Evolutionary conservation across 2,329 filamentous ascomycete species (phyloP).

Genomic region (Phyllachora maydis): DNA sequence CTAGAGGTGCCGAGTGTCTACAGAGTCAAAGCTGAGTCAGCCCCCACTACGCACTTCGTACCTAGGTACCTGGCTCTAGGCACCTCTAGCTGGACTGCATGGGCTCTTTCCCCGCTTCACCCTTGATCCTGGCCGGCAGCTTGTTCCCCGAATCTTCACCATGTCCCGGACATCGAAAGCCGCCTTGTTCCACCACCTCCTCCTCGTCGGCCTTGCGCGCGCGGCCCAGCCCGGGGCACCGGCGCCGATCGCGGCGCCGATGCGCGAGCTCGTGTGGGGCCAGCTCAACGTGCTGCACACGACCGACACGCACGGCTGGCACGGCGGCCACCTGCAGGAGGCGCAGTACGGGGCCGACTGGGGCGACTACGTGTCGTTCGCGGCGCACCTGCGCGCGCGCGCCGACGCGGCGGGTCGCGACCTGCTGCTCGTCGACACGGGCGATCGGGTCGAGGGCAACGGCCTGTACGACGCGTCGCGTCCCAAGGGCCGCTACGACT

Average conservation of each 20-base stretch:
- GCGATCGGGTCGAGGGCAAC: conserved; percentile 82
- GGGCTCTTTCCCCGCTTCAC: too few species aligned
- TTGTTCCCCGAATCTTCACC: too few species aligned
- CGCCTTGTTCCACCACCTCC: too few species aligned
- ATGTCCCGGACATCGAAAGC: too few species aligned
- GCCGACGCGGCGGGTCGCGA: conserved; percentile 66
- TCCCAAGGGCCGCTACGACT: conserved; percentile 76
- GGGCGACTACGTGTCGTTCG: conserved; percentile 94
- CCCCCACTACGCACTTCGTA: too few species aligned
- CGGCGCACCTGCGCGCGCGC: conserved; percentile 56
- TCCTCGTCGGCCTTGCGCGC: conserved; percentile 14
- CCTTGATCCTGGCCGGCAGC: too few species aligned
- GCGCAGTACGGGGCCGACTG: conserved; percentile 89
- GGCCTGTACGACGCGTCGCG: conserved; percentile 79
- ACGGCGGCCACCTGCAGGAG: conserved; percentile 81
- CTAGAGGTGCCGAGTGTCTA: too few species aligned
- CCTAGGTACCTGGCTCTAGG: too few species aligned
- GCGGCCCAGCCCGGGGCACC: conserved; percentile 62
- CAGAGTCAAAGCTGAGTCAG: too few species aligned
- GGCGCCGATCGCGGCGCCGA: conserved; percentile 56
- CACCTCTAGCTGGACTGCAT: too few species aligned
- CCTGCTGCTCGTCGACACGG: conserved; percentile 84
- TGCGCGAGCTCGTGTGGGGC: conserved; percentile 77
- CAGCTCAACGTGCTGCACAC: conserved; percentile 95
- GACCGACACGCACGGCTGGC: conserved; percentile 92